phyloP scores from a whole-genome alignment of 1,284 basidiomycete species.

The Ceratobasidium sp. region DNA sequence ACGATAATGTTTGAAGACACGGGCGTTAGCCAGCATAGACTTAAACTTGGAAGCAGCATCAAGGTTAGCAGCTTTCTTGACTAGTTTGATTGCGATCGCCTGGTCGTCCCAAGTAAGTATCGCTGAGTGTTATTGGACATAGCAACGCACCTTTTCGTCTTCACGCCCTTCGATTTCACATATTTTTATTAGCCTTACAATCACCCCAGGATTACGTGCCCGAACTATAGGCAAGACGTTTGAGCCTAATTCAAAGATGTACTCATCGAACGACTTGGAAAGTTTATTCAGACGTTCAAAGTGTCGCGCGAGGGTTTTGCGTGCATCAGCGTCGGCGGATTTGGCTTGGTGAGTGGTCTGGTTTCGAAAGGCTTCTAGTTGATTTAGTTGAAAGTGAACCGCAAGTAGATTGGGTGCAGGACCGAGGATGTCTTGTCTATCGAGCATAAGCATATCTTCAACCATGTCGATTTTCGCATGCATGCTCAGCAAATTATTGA shows the following conservation, averaged over 20 bases:
- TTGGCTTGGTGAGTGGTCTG: conserved; percentile 93
- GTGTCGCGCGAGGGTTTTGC: conserved; percentile 74
- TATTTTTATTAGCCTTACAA: conserved; percentile 93
- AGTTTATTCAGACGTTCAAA: conserved; percentile 88
- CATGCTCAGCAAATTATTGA: conserved; percentile 91
- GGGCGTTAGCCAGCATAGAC: conserved; percentile 90
- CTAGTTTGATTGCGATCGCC: conserved; percentile 91
- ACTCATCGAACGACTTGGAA: conserved; percentile 85
- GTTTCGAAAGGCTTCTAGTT: conserved; percentile 93
- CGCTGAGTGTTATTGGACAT: neutral
- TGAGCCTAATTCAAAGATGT: conserved; percentile 79
- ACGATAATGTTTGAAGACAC: conserved; percentile 95
- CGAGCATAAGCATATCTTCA: conserved; percentile 77
- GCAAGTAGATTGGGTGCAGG: conserved; percentile 87
- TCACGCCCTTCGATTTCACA: conserved; percentile 91
- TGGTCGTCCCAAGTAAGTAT: conserved; percentile 48
- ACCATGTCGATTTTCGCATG: conserved; percentile 81
- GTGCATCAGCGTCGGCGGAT: conserved; percentile 73
- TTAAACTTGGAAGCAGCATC: conserved; percentile 90
- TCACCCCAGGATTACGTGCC: conserved; percentile 79
- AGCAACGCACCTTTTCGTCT: conserved; percentile 84
- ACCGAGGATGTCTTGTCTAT: conserved; percentile 77
- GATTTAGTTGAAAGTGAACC: conserved; percentile 88
- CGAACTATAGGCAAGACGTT: conserved; percentile 84
- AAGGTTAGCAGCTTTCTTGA: conserved; percentile 89